Percentiles rank a stretch among this genome's conserved stretches.
Evolutionary conservation across 73 alveolate species (phyloP).

Genomic region (Paramecium octaurelia): DNA sequence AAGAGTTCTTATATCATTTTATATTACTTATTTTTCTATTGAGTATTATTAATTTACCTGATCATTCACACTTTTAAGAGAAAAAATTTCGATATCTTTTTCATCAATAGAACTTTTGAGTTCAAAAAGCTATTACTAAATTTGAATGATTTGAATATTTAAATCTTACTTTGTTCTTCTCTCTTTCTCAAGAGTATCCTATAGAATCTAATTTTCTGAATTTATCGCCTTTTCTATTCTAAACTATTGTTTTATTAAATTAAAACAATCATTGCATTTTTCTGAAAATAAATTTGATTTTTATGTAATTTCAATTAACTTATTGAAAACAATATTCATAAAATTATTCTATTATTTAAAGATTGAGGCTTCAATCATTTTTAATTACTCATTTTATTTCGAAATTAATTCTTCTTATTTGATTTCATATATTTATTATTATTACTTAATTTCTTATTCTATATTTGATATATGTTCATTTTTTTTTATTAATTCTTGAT

Average conservation of each 20-base stretch:
- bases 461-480: not conserved
- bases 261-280: not conserved
- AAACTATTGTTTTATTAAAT: not conserved
- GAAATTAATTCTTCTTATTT: not conserved
- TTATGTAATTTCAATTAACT: not conserved
- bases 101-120: not conserved
- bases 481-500: not conserved
- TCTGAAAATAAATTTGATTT: not conserved
- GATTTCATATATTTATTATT: not conserved
- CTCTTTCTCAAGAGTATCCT: not conserved
- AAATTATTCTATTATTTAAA: not conserved
- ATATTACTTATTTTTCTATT: not conserved
- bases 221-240: not conserved
- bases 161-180: not conserved
- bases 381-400: not conserved
- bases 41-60: not conserved
- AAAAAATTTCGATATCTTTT: not conserved
- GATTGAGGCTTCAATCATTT: not conserved
- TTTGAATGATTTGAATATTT: not conserved
- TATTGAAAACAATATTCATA: not conserved
- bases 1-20: not conserved
- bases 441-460: not conserved
- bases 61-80: not conserved
- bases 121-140: not conserved
- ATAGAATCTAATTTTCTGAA: not conserved